Base-by-base conservation (phyloP, 1,284 basidiomycete genomes). In the Albatrellus sp. region DNA sequence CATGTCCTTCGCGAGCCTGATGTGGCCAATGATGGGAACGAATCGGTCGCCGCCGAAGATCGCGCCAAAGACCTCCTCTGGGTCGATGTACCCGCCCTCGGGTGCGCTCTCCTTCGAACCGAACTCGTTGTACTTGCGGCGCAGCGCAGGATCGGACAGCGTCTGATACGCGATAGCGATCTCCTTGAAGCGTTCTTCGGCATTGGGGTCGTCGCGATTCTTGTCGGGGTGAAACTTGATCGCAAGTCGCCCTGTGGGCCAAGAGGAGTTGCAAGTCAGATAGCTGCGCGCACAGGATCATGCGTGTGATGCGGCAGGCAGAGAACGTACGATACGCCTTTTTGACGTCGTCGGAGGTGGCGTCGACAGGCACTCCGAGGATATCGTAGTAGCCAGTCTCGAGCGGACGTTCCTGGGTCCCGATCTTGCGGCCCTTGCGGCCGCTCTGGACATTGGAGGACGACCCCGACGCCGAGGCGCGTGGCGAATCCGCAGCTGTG, bases 71-170 rank as follows among this genome's bases (percentile, higher is more conserved):
- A 98, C 88, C 58, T 94, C 91, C 60, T 87, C 83, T 1, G 83
- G 82, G 57, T 86, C 82, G 40, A 80, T 70, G 47, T 65, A 72
- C 2, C 85, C 85, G 37, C 83, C 84, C 48, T 88, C 84, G 0
- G 85, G 83, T 2, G 79, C 76, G 47, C 75, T 80, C 61, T 86
- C 85, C 60, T 86, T 85, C 0, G 82, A 68, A 2, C 85, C 86
- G 54, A 86, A 88, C 57, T 96, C 91, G 63, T 98, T 98, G 67
- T 97, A 97, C 64, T 94, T 96, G 55, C 78, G 77, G 29, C 93
- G 77, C 3, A 94, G 71, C 5, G 64, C 69, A 0, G 85, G 78
- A 55, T 98, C 94, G 0, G 90, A 93, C 1, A 98, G 75, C 4
- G 91, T 83, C 64, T 90, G 74, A 58, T 92, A 92, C 1, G 89